Percentiles rank a stretch among this genome's conserved stretches.
These are phyloP conservation scores for Laguncularia racemosa DNA, from an alignment of 345 rosid genomes.

Conservation along the genomic window DNA sequence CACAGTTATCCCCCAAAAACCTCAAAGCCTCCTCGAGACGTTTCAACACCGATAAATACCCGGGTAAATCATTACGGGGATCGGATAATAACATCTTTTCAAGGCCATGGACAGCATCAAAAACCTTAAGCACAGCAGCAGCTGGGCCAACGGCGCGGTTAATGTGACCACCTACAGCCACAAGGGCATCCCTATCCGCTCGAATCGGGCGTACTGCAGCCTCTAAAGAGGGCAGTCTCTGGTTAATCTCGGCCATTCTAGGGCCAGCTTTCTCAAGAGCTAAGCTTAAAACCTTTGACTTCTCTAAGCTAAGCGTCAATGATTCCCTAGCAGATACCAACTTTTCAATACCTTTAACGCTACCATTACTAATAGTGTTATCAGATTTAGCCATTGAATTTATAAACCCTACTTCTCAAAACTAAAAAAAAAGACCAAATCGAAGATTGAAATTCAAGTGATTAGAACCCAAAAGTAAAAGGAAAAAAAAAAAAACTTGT, in stretches of 20 bases:
- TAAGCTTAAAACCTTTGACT: constrained; percentile 55
- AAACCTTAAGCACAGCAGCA: constrained; percentile 96
- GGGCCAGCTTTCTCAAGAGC: constrained; percentile 65
- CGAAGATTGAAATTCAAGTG: not conserved
- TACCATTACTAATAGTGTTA: constrained; percentile 5
- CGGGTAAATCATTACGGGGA: constrained; percentile 70
- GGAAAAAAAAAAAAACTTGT: not conserved
- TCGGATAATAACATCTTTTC: constrained; percentile 86
- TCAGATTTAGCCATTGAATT: constrained; percentile 39
- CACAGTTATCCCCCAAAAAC: constrained; percentile 88
- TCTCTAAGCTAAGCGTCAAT: constrained; percentile 67
- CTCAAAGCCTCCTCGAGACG: constrained; percentile 88
- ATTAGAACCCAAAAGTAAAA: constrained; percentile 8
- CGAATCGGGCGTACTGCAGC: constrained; percentile 90
- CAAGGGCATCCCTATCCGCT: constrained; percentile 83
- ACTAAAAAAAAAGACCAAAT: constrained; percentile 12
- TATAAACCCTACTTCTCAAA: constrained; percentile 9
- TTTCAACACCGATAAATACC: constrained; percentile 78
- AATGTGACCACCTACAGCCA: constrained; percentile 82
- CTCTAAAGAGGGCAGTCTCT: constrained; percentile 63
- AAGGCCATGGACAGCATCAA: constrained; percentile 93
- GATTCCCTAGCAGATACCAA: constrained; percentile 64
- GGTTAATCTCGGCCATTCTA: constrained; percentile 71
- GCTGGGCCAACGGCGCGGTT: constrained; percentile 99
- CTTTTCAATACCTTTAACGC: constrained; percentile 24